These are phyloP conservation scores for Salix dunnii DNA, from an alignment of 345 rosid species.

Conservation along the genomic window DNA sequence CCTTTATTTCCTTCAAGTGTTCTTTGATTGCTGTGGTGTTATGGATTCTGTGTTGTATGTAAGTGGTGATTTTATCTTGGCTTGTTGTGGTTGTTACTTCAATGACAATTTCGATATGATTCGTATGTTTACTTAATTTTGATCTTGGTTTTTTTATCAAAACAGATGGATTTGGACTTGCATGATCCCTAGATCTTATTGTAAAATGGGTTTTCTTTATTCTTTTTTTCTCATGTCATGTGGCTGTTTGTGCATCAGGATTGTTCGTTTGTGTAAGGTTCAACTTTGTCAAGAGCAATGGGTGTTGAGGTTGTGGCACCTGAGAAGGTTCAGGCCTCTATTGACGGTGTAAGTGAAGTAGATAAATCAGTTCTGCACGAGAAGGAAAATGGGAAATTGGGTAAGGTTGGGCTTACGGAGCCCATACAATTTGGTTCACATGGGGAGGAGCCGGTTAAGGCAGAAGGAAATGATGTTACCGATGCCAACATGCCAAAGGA, in stretches of 20 bases:
- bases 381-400: slow-evolving; percentile 52
- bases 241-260: not conserved
- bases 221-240: not conserved
- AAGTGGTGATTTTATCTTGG: not conserved
- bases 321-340: slow-evolving; percentile 61
- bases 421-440: slow-evolving; percentile 57
- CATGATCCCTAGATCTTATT: not conserved
- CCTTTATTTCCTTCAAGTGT: not conserved
- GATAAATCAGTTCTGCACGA: slow-evolving; percentile 29
- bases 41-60: not conserved
- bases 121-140: not conserved
- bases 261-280: slow-evolving; percentile 12
- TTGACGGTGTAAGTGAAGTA: slow-evolving; percentile 39
- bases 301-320: slow-evolving; percentile 75
- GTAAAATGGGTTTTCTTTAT: not conserved
- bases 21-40: not conserved
- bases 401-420: slow-evolving; percentile 35
- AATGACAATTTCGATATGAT: not conserved
- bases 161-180: not conserved
- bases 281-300: slow-evolving; percentile 42
- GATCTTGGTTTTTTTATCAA: not conserved
- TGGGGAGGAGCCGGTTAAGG: slow-evolving; percentile 43
- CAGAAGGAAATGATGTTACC: slow-evolving; percentile 39
- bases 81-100: not conserved
- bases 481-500: slow-evolving; percentile 52